Base-by-base conservation (phyloP, 1,284 basidiomycete species). In the Moniliophthora roreri region DNA sequence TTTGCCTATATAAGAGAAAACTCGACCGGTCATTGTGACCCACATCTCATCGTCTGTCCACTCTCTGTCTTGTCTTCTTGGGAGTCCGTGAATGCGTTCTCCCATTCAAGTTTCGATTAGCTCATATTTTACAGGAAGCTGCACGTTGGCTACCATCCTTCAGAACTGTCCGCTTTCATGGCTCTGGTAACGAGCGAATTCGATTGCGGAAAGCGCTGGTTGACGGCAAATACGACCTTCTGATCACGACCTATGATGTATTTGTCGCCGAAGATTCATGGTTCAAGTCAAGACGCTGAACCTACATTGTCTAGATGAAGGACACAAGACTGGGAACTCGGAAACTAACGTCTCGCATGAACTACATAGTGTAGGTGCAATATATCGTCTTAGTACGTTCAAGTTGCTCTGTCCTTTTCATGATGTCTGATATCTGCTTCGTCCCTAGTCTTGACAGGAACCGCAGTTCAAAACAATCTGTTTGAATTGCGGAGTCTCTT, bases 401-500 rank as follows among this genome's bases (percentile, higher is more conserved):
- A n/a, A n/a, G n/a, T n/a, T n/a, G n/a, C n/a, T n/a, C n/a, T 28
- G 5, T 9, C 18, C 50, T 9, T 21, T 20, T 16, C n/a, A 6
- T n/a, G 10, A 23, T 45, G 35, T 20, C 42, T 20, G 45, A 37
- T 42, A n/a, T n/a, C 40, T 32, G 21, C 4, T 10, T 50, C 23
- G 51, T 16, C 32, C 38, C 34, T 55, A 82, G 81, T 85, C 52
- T 67, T 85, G 35, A 84, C 81, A 0, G 83, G 83, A 2, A 85
- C 83, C 0, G 84, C 83, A 0, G 72, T 86, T 0, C 84, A 86
- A 56, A 85, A 85, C 58, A 81, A 86, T 56, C 65, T 85, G 8
- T 62, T 74, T n/a, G 84, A 85, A 60, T 68, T 85, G 10, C 82
- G 80, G 82, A 60, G 71, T 28, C 66, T 82, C 11, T 65, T 82